Conservation (phyloP, 192 early-diverging fungal genomes). For the Backusella macrospora region DNA sequence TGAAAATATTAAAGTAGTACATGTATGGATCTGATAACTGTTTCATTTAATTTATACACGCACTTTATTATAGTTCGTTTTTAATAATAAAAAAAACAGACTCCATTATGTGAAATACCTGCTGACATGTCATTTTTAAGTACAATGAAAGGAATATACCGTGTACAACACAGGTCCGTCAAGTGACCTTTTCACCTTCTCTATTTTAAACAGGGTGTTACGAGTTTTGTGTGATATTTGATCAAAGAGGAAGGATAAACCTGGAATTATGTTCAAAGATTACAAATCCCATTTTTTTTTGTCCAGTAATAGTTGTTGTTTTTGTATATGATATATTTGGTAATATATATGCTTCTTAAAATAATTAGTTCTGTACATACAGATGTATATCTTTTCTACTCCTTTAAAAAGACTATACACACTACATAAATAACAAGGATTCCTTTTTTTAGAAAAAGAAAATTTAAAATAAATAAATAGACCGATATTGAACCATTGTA, state of each 20-base stretch:
- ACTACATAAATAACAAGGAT: too few relatives aligned
- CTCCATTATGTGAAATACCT: neutral
- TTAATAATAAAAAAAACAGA: too few relatives aligned
- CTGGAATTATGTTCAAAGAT: constrained; percentile 2
- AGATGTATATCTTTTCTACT: too few relatives aligned
- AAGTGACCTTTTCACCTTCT: neutral
- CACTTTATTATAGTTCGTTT: neutral
- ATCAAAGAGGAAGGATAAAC: neutral
- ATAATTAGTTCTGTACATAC: neutral
- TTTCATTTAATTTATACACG: neutral
- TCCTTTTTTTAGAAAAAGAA: too few relatives aligned
- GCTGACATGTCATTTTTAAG: neutral
- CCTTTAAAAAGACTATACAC: too few relatives aligned
- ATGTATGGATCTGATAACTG: constrained; percentile 1
- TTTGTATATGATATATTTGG: neutral
- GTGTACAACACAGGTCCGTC: neutral
- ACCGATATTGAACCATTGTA: too few relatives aligned
- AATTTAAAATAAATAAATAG: too few relatives aligned
- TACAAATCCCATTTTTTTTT: neutral
- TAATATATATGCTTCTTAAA: neutral
- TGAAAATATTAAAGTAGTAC: neutral
- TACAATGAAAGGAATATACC: neutral
- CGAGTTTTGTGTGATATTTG: neutral
- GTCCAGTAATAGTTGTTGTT: neutral
- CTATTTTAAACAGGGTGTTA: neutral